phyloP scores from a whole-genome alignment of 2,329 filamentous ascomycete species.

The Exophiala aquamarina region DNA sequence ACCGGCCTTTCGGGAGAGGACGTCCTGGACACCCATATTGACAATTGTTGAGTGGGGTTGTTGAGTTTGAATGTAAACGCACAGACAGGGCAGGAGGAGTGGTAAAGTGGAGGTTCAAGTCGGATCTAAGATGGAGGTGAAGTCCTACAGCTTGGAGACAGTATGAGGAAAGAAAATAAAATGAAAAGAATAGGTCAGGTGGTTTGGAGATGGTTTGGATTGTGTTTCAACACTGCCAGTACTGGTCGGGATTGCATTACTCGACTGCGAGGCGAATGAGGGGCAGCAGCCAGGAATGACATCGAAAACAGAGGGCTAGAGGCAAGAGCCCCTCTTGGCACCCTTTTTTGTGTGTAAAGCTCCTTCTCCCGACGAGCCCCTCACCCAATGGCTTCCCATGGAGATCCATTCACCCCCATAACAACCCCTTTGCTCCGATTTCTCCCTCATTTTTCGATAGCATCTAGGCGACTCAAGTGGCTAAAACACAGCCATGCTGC shows the following conservation, averaged over 20 bases:
- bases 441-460: conserved; percentile 1
- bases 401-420: no score
- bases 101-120: neutral
- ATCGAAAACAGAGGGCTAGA: neutral
- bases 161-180: neutral
- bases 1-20: conserved; percentile 63
- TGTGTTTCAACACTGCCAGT: neutral
- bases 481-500: no score
- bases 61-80: conserved; percentile 1
- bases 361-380: no score
- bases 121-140: no score
- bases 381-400: no score
- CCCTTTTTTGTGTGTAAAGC: no score
- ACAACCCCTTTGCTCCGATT: conserved; percentile 5
- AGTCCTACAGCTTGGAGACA: neutral
- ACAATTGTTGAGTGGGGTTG: conserved; percentile 10
- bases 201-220: neutral
- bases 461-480: no score
- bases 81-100: neutral
- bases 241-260: neutral
- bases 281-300: neutral
- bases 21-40: conserved; percentile 46
- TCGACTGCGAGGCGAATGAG: neutral
- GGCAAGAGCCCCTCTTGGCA: no score
- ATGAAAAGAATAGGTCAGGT: neutral